Evolutionary conservation across 2,329 filamentous ascomycete genomes (phyloP).

Genomic region (Colletotrichum sp.): DNA sequence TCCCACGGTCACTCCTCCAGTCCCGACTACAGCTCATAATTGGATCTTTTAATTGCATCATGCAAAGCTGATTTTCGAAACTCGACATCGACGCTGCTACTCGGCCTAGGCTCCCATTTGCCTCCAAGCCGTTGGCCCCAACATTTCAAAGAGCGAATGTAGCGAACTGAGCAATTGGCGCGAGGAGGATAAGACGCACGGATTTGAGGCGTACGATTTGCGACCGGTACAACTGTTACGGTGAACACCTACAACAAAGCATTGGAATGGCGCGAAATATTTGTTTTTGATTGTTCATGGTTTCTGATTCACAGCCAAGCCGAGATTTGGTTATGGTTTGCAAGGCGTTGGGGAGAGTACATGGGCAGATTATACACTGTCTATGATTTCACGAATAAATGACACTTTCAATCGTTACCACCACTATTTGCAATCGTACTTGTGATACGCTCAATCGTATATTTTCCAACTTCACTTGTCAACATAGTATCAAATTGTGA

Average conservation of each 20-base stretch:
- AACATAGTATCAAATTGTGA: no score
- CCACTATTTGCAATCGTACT: accelerated
- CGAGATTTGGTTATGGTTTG: neutral
- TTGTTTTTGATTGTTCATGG: neutral
- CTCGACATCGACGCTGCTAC: accelerated
- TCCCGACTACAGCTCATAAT: constrained; percentile 4
- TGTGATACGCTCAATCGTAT: no score
- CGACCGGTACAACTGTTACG: neutral
- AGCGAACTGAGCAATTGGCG: neutral
- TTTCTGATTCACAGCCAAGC: neutral
- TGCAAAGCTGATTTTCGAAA: neutral
- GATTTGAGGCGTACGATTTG: neutral
- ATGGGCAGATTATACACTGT: neutral
- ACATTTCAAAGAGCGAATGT: neutral
- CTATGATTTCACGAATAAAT: neutral
- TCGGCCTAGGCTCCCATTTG: neutral
- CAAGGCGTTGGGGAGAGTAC: neutral
- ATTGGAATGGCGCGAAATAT: neutral
- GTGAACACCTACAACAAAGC: neutral
- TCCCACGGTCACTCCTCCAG: constrained; percentile 32
- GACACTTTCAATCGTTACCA: neutral
- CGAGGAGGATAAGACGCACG: neutral
- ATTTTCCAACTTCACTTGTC: no score
- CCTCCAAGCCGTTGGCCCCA: neutral
- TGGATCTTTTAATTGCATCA: neutral